A percentile compares a stretch with the other conserved stretches of the same genome.
Conservation (phyloP, 179 eudicot genomes). For the Vitellaria paradoxa region DNA sequence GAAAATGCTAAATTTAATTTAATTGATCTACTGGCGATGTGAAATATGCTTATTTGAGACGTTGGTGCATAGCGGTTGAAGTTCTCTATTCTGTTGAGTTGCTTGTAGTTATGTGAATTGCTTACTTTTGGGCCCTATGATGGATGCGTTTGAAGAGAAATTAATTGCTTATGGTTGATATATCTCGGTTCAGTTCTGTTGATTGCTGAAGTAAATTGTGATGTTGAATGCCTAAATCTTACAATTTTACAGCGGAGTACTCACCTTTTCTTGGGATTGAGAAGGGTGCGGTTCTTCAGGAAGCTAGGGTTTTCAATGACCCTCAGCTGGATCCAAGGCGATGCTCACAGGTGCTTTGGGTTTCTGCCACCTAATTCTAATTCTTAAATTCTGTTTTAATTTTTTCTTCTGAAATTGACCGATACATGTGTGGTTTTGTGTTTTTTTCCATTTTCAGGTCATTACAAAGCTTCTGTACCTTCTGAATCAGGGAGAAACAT, state of each 20-base stretch:
- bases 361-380: constrained; percentile 5
- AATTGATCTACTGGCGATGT: not conserved
- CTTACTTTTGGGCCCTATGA: not conserved
- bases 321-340: constrained; percentile 90
- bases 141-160: not conserved
- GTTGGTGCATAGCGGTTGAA: not conserved
- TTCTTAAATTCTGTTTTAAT: not conserved
- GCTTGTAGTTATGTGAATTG: constrained; percentile 22
- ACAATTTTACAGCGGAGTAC: constrained; percentile 52
- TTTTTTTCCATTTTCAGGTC: constrained; percentile 44
- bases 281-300: constrained; percentile 93
- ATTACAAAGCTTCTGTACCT: constrained; percentile 85
- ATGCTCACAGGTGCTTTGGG: constrained; percentile 69
- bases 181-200: not conserved
- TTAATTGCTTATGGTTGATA: constrained; percentile 13
- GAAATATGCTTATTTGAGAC: constrained; percentile 4
- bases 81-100: not conserved
- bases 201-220: constrained; percentile 15
- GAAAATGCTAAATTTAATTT: not conserved
- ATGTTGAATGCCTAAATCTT: not conserved
- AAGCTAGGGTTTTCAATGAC: constrained; percentile 91
- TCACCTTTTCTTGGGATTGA: constrained; percentile 89
- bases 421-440: not conserved
- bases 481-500: constrained; percentile 86
- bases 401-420: constrained; percentile 8